Evolutionary conservation across 2,329 filamentous ascomycete genomes (phyloP).

Genomic region (Magnaporthiopsis rhizophila): DNA sequence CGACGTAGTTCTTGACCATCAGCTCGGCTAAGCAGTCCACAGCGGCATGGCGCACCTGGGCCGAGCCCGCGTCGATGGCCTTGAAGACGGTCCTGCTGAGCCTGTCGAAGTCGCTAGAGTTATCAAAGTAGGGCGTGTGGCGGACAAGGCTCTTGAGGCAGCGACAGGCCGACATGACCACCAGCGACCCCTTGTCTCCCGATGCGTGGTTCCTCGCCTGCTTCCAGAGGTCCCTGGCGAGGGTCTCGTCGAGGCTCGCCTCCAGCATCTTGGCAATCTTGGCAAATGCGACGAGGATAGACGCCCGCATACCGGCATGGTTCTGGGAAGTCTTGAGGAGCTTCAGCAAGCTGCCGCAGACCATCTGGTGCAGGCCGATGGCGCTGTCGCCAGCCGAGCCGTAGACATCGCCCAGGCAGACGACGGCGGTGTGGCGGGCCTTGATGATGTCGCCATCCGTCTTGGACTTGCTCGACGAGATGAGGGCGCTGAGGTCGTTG

Average conservation of each 20-base stretch:
- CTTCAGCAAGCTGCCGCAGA: constrained; percentile 65
- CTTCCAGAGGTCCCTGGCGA: constrained; percentile 92
- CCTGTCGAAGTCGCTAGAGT: constrained; percentile 83
- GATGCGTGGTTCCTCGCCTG: constrained; percentile 69
- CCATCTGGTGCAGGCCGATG: constrained; percentile 70
- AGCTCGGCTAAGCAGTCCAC: constrained; percentile 77
- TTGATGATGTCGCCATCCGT: constrained; percentile 62
- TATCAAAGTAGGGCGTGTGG: constrained; percentile 75
- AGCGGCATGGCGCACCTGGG: constrained; percentile 73
- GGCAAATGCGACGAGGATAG: constrained; percentile 65
- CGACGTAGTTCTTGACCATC: constrained; percentile 74
- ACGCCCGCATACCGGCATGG: constrained; percentile 74
- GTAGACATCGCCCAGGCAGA: constrained; percentile 83
- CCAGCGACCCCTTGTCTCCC: constrained; percentile 74
- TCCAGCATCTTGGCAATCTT: constrained; percentile 71
- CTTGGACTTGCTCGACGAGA: constrained; percentile 63
- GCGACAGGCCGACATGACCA: constrained; percentile 69
- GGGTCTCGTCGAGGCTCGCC: constrained; percentile 69
- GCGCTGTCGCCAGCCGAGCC: constrained; percentile 90
- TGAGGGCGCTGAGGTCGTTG: constrained; percentile 70
- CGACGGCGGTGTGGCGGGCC: constrained; percentile 78
- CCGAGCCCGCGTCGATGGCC: constrained; percentile 68
- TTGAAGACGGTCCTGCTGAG: constrained; percentile 79
- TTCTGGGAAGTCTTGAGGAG: constrained; percentile 70
- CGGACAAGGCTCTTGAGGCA: constrained; percentile 68